These are phyloP conservation scores for Phaeoacremonium minimum DNA, from an alignment of 2,329 filamentous ascomycete species.

Conservation along the genomic window DNA sequence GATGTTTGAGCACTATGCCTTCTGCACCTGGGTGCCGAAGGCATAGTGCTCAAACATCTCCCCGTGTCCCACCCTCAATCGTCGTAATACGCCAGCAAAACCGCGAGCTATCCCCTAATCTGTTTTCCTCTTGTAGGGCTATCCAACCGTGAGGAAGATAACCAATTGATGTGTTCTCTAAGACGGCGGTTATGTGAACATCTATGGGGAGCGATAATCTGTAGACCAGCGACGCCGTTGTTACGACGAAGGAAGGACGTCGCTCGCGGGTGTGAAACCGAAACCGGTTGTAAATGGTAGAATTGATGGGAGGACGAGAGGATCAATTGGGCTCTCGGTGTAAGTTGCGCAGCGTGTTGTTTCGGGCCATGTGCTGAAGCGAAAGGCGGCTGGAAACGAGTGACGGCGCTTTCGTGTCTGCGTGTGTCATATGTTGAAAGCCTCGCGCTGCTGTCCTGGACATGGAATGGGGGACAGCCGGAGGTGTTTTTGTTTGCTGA, in stretches of 20 bases:
- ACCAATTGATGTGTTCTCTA: not conserved
- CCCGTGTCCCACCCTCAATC: conserved; percentile 3
- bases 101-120: no score
- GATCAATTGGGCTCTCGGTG: not conserved
- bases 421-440: not conserved
- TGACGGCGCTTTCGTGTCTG: not conserved
- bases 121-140: not conserved
- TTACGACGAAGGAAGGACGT: conserved; percentile 1
- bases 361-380: not conserved
- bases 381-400: not conserved
- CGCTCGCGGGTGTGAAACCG: not conserved
- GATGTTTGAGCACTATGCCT: no score
- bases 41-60: conserved; percentile 10
- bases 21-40: conserved; percentile 3
- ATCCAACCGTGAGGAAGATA: conserved; percentile 1
- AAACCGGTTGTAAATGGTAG: not conserved
- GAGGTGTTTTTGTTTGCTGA: no score
- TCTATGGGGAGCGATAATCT: no score
- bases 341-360: not conserved
- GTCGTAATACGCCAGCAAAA: no score
- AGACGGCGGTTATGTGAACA: not conserved
- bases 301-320: not conserved
- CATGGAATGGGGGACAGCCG: no score
- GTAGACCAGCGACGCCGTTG: conserved; percentile 3
- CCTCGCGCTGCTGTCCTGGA: not conserved